Percentiles rank a stretch among this genome's conserved stretches.
phyloP scores from a whole-genome alignment of 2,329 filamentous ascomycete genomes.

The Penicillium corylophilum region DNA sequence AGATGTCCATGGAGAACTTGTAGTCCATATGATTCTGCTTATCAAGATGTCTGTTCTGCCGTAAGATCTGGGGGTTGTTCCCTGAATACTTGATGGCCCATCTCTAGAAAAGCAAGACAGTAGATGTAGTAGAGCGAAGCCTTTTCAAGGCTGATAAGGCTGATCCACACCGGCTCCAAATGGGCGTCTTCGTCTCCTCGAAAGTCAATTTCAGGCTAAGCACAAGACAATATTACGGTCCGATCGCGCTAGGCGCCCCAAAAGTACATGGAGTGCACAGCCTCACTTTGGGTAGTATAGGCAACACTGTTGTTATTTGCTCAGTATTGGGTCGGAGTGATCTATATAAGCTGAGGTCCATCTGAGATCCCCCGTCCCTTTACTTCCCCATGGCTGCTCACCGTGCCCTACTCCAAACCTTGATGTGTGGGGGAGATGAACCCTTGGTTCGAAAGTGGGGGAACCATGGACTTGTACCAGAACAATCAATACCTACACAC shows the following conservation, averaged over 20 bases:
- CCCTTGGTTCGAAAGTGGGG: neutral
- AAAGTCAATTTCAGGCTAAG: neutral
- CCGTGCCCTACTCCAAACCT: neutral
- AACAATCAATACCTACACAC: neutral
- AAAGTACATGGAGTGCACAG: neutral
- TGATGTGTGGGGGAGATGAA: neutral
- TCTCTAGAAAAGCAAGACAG: too few species aligned
- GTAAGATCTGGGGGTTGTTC: too few species aligned
- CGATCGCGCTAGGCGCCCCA: neutral
- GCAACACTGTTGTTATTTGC: neutral
- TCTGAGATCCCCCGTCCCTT: neutral
- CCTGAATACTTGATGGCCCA: too few species aligned
- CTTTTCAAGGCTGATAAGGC: neutral
- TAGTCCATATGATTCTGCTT: too few species aligned
- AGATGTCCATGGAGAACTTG: too few species aligned
- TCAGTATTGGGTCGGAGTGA: neutral
- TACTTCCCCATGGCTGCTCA: neutral
- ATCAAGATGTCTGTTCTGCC: too few species aligned
- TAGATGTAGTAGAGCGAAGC: neutral
- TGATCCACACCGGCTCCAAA: neutral
- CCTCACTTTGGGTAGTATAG: neutral
- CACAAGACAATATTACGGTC: neutral
- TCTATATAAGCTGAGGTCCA: neutral
- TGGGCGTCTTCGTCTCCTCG: too few species aligned
- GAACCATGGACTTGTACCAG: neutral